Evolutionary conservation across 2,329 filamentous ascomycete species (phyloP), one percentile per base, ranked within the genome.

Genomic region (Pseudogymnoascus verrucosus): DNA sequence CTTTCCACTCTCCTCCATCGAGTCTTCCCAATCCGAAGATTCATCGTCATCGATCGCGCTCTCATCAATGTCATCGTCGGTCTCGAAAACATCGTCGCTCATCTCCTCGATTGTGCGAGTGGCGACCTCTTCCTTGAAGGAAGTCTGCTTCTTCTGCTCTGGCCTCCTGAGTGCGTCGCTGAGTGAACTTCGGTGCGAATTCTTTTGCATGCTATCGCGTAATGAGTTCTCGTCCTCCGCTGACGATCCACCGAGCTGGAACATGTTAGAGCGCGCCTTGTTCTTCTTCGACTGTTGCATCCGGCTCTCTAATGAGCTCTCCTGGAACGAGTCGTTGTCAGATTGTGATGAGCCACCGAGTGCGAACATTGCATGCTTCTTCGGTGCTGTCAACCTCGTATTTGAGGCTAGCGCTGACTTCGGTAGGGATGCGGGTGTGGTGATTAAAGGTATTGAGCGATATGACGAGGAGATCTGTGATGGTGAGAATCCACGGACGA

Each of bases 401-500:
- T 80, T 80, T 0, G 82, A 80, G 51, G 76, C 82, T 16, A 80
- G 47, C 77, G 67, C 66, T 12, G 71, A 40, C 54, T 42, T 61
- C 72, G 78, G 78, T 72, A 63, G 77, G 72, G 67, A 79, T 71
- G 60, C 78, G 63, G 64, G 78, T 14, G 66, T 69, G 12, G 65
- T 68, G 19, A 71, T 64, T 36, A 73, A 68, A 51, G 71, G 72
- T 40, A 73, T 69, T 21, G 70, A 88, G 68, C 87, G 83, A 70
- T 86, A 85, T 0, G 87, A 89, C 1, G 86, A 88, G 8, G 86
- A 88, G 44, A 89, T 81, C 65, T 88, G 85, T 26, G 89, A 88
- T 1, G 90, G 90, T 4, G 89, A 90, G 76, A 97, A 96, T 64
- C 93, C 93, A 67, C 90, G 89, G 62, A 96, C 88, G 64, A 96